Percentiles rank a stretch among this genome's conserved stretches.
These are phyloP conservation scores for Komagataella pastoris DNA, from an alignment of 805 yeast genomes.

Conservation along the genomic window DNA sequence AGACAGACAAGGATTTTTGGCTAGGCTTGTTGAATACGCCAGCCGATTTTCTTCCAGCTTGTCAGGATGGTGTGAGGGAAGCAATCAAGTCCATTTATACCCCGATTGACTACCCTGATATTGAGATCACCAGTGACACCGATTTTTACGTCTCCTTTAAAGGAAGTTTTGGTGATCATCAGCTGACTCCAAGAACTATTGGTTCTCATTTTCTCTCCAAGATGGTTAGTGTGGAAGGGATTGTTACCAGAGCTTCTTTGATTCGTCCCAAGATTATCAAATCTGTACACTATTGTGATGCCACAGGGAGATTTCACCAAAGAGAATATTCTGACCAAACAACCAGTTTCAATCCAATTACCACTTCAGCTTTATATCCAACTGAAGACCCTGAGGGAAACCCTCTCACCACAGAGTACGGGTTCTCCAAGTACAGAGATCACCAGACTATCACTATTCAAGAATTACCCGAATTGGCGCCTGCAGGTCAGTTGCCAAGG, in stretches of 20 bases:
- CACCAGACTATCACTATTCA: slow-evolving; percentile 90
- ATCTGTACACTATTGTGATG: slow-evolving; percentile 87
- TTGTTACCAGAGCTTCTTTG: slow-evolving; percentile 84
- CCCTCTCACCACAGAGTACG: slow-evolving; percentile 81
- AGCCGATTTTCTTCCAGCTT: slow-evolving; percentile 78
- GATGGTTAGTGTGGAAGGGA: slow-evolving; percentile 84
- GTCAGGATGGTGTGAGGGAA: slow-evolving; percentile 76
- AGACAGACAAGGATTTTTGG: slow-evolving; percentile 72
- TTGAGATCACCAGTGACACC: slow-evolving; percentile 43
- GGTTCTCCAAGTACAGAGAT: slow-evolving; percentile 83
- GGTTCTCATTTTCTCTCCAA: slow-evolving; percentile 66
- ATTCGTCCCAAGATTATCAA: slow-evolving; percentile 87
- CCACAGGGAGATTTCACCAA: slow-evolving; percentile 72
- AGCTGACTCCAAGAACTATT: slow-evolving; percentile 79
- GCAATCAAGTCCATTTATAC: slow-evolving; percentile 64
- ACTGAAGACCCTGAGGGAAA: slow-evolving; percentile 89
- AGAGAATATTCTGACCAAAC: slow-evolving; percentile 90
- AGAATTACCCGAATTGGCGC: slow-evolving; percentile 96
- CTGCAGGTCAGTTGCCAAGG: slow-evolving; percentile 95
- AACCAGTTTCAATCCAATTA: slow-evolving; percentile 73
- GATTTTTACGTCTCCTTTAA: slow-evolving; percentile 66
- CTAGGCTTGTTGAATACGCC: slow-evolving; percentile 62
- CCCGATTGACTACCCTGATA: slow-evolving; percentile 36
- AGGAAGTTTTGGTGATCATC: slow-evolving; percentile 86
- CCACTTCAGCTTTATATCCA: slow-evolving; percentile 80